These are phyloP conservation scores for Simplicillium aogashimaense DNA, from an alignment of 2,329 filamentous ascomycete genomes.

Conservation along the genomic window DNA sequence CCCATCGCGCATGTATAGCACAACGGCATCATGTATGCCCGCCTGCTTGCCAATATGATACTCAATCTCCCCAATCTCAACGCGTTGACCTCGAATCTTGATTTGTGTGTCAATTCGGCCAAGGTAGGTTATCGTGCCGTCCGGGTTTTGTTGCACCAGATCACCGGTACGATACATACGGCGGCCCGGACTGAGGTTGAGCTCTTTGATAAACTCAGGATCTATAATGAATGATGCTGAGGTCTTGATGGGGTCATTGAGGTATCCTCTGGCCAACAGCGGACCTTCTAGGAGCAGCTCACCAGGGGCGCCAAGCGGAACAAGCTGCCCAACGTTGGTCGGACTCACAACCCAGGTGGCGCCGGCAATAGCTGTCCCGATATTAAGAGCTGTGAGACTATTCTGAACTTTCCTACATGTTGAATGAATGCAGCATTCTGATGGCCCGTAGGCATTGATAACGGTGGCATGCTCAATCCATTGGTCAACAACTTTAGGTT, in stretches of 20 bases:
- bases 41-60: neutral
- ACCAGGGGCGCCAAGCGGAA: slow-evolving; percentile 1
- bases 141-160: slow-evolving; percentile 12
- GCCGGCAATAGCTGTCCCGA: slow-evolving; percentile 1
- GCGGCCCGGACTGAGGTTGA: slow-evolving; percentile 9
- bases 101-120: slow-evolving; percentile 43
- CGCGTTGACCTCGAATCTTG: slow-evolving; percentile 41
- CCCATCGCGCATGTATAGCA: neutral
- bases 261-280: slow-evolving; percentile 1
- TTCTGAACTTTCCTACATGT: slow-evolving; percentile 2
- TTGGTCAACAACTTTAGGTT: slow-evolving; percentile 12
- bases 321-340: neutral
- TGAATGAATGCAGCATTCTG: slow-evolving; percentile 1
- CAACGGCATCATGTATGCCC: neutral
- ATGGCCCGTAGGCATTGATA: slow-evolving; percentile 1
- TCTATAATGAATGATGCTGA: slow-evolving; percentile 18
- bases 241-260: slow-evolving; percentile 12
- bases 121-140: slow-evolving; percentile 26
- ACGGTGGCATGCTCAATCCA: slow-evolving; percentile 2
- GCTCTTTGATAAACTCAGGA: slow-evolving; percentile 9
- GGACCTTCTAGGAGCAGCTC: slow-evolving; percentile 5
- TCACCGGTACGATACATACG: slow-evolving; percentile 7
- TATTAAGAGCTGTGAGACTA: neutral
- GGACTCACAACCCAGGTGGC: slow-evolving; percentile 1
- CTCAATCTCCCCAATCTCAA: slow-evolving; percentile 25